Conservation (phyloP, 306 rosid species). For the Quercus bicolor region DNA sequence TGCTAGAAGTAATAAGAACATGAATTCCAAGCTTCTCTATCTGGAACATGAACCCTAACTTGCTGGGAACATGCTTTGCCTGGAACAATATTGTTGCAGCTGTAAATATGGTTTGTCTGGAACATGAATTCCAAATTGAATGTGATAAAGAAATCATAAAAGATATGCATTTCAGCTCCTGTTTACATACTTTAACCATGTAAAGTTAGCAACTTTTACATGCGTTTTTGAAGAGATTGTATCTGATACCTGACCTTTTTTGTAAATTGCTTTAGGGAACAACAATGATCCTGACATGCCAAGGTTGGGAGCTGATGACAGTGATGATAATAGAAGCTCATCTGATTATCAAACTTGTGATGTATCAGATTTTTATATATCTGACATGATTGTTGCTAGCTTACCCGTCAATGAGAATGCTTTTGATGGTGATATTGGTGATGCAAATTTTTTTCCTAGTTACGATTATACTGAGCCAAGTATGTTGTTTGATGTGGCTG, state of each 20-base stretch:
- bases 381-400: constrained; percentile 89
- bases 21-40: no score
- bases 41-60: no score
- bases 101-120: background rate
- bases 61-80: no score
- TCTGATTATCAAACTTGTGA: constrained; percentile 66
- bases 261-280: constrained; percentile 32
- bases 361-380: constrained; percentile 81
- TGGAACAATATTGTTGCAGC: background rate
- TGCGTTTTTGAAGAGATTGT: background rate
- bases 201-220: background rate
- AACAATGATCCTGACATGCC: constrained; percentile 39
- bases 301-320: constrained; percentile 51
- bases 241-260: constrained; percentile 8
- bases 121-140: background rate
- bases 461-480: constrained; percentile 54
- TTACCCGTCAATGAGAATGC: constrained; percentile 57
- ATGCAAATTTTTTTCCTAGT: constrained; percentile 47
- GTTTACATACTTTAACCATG: background rate
- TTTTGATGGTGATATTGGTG: constrained; percentile 45
- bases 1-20: background rate
- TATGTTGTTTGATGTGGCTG: constrained; percentile 56
- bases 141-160: background rate
- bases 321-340: constrained; percentile 45
- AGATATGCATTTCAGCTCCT: background rate